Evolutionary conservation across 192 early-diverging fungal species (phyloP).

Genomic region (Funneliformis geosporum): DNA sequence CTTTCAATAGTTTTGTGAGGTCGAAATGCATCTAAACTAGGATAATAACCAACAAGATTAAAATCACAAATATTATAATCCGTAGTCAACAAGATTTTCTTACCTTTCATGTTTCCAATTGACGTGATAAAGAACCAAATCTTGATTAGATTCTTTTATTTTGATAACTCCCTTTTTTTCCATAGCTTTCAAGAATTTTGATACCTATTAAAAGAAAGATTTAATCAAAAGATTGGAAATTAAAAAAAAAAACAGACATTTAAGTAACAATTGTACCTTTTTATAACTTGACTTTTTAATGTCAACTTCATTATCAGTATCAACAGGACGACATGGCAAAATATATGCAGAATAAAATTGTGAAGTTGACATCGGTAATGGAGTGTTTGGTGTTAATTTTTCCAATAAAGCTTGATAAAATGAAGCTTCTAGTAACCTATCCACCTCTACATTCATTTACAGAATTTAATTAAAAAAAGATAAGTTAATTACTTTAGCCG

Average conservation of each 20-base stretch:
- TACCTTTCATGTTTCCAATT: slow-evolving; percentile 64
- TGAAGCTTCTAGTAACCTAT: slow-evolving; percentile 67
- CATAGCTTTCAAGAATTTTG: slow-evolving; percentile 85
- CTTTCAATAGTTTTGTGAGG: slow-evolving; percentile 43
- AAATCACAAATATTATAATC: too few species aligned
- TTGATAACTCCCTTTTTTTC: slow-evolving; percentile 85
- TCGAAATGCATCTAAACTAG: slow-evolving; percentile 33
- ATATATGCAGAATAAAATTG: slow-evolving; percentile 78
- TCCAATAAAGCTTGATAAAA: slow-evolving; percentile 72
- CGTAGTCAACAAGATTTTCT: not conserved
- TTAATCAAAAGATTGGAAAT: not conserved
- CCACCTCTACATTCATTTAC: slow-evolving; percentile 61
- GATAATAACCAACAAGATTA: not conserved
- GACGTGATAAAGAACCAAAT: slow-evolving; percentile 59
- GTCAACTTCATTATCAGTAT: slow-evolving; percentile 60
- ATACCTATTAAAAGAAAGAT: slow-evolving; percentile 36
- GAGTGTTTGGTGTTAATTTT: slow-evolving; percentile 58
- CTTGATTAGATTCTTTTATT: slow-evolving; percentile 76
- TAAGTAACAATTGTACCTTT: too few species aligned
- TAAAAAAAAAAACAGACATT: not conserved
- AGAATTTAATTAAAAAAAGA: slow-evolving; percentile 22
- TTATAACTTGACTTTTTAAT: slow-evolving; percentile 85
- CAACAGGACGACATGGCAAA: slow-evolving; percentile 63
- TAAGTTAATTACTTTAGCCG: not conserved
- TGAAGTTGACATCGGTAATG: slow-evolving; percentile 76